Evolutionary conservation across 2,329 filamentous ascomycete species (phyloP).

Genomic region (Gyromitra esculenta): DNA sequence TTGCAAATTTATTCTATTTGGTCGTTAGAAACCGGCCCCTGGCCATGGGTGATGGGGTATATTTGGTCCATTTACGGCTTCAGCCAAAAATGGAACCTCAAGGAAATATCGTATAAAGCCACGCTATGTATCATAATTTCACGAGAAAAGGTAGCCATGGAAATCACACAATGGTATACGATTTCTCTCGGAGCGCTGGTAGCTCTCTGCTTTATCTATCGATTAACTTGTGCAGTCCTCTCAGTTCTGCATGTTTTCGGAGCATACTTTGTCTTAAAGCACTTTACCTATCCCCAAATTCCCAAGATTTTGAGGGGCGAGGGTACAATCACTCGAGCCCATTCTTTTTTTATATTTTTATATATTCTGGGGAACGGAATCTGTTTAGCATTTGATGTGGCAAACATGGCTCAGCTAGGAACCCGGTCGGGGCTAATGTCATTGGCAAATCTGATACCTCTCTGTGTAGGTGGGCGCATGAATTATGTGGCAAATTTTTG

Average conservation of each 20-base stretch:
- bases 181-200: conserved; percentile 19
- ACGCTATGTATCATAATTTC: not conserved
- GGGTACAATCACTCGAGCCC: conserved; percentile 7
- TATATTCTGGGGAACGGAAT: conserved; percentile 5
- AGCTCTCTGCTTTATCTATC: conserved; percentile 3
- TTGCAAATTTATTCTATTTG: too few relatives aligned
- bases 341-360: conserved; percentile 13
- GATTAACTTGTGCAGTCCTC: not conserved
- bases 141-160: not conserved
- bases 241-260: not conserved
- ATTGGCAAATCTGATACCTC: conserved; percentile 52
- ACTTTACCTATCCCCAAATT: conserved; percentile 6
- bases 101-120: not conserved
- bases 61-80: too few relatives aligned
- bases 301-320: conserved; percentile 9
- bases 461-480: conserved; percentile 52
- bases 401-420: conserved; percentile 36
- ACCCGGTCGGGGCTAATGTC: conserved; percentile 48
- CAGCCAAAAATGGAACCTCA: not conserved
- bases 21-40: too few relatives aligned
- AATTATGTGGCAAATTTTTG: conserved; percentile 47
- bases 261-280: conserved; percentile 8
- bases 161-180: conserved; percentile 16
- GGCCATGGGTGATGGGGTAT: too few relatives aligned
- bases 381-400: not conserved